phyloP scores from a whole-genome alignment of 1,284 basidiomycete genomes.

The Cerioporus squamosus region DNA sequence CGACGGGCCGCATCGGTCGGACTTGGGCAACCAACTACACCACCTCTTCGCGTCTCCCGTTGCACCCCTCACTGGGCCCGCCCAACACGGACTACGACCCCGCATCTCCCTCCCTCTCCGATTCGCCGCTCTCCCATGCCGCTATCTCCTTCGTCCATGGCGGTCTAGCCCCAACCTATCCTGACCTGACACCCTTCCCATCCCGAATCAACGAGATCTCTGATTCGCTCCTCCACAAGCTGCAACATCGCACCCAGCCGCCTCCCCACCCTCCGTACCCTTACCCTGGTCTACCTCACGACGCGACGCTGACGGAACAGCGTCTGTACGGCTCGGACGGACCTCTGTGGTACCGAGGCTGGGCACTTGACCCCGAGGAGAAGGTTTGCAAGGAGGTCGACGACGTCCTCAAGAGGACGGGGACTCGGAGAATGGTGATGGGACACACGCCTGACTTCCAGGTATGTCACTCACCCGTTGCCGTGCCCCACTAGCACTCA shows the following conservation, averaged over 20 bases:
- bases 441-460: conserved; percentile 93
- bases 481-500: conserved; percentile 1
- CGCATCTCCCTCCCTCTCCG: conserved; percentile 19
- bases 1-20: conserved; percentile 78
- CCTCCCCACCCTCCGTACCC: conserved; percentile 81
- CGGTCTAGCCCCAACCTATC: conserved; percentile 78
- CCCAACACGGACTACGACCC: conserved; percentile 73
- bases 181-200: conserved; percentile 78
- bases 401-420: conserved; percentile 69
- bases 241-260: conserved; percentile 65
- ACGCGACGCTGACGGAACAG: conserved; percentile 68
- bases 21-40: conserved; percentile 91
- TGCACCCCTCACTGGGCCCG: conserved; percentile 71
- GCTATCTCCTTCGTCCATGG: conserved; percentile 90
- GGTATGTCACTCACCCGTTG: conserved; percentile 40
- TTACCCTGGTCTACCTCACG: conserved; percentile 76
- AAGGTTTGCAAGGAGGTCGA: conserved; percentile 75
- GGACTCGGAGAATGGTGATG: conserved; percentile 88
- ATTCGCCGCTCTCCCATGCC: conserved; percentile 65
- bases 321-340: conserved; percentile 78
- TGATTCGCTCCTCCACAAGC: conserved; percentile 63
- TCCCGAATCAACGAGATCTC: conserved; percentile 79
- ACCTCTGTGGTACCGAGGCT: conserved; percentile 90
- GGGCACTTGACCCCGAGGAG: conserved; percentile 76
- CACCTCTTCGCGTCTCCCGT: conserved; percentile 78